Conservation (phyloP, 352 stramenopile genomes). For the Phytophthora chlamydospora region DNA sequence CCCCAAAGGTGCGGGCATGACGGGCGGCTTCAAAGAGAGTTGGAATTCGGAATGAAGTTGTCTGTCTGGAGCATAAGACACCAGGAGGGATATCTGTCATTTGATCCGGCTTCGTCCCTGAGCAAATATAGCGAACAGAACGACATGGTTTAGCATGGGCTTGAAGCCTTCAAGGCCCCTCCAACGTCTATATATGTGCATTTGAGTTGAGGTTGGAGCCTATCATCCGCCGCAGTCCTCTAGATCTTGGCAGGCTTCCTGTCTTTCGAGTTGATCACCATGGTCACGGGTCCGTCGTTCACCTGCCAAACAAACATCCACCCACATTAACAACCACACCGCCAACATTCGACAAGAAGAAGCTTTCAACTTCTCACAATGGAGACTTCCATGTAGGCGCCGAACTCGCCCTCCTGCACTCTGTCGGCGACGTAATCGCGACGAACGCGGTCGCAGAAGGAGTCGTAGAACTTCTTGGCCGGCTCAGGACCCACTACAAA, state of each 20-base stretch:
- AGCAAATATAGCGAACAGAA: slow-evolving; percentile 24
- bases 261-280: slow-evolving; percentile 86
- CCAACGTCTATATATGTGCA: slow-evolving; percentile 26
- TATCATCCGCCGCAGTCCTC: slow-evolving; percentile 7
- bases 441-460: slow-evolving; percentile 73
- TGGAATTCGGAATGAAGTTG: slow-evolving; percentile 6
- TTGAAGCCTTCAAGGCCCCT: background rate
- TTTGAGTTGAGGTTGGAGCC: background rate
- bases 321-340: background rate
- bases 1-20: slow-evolving; percentile 44
- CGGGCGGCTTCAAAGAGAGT: background rate
- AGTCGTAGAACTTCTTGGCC: slow-evolving; percentile 80
- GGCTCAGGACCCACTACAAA: slow-evolving; percentile 63
- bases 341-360: too few species aligned
- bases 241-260: slow-evolving; percentile 58
- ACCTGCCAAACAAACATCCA: slow-evolving; percentile 42
- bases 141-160: background rate
- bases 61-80: background rate
- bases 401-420: slow-evolving; percentile 81
- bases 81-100: too few species aligned
- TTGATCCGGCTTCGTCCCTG: background rate
- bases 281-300: slow-evolving; percentile 85
- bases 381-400: slow-evolving; percentile 88
- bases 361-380: slow-evolving; percentile 44
- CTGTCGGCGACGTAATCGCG: slow-evolving; percentile 64